Evolutionary conservation across 331 rosid species (phyloP).

Genomic region (Saraca asoca): DNA sequence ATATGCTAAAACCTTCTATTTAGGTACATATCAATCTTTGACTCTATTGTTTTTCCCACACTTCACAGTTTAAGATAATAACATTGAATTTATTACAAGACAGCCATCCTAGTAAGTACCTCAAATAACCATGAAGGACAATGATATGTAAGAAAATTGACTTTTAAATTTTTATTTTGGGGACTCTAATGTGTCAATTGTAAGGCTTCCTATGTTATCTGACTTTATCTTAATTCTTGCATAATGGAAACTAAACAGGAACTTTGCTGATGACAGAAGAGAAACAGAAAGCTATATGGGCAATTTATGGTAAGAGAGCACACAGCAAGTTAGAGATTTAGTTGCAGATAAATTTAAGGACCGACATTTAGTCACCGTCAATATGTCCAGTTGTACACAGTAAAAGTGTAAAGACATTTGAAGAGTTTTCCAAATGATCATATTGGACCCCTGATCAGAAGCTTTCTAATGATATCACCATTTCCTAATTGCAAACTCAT

Average conservation of each 20-base stretch:
- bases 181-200: no score
- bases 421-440: no score
- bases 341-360: background rate
- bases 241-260: slow-evolving; percentile 46
- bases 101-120: background rate
- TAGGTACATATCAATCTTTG: slow-evolving; percentile 44
- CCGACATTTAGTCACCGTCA: background rate
- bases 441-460: no score
- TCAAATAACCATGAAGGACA: background rate
- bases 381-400: background rate
- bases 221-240: background rate
- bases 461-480: no score
- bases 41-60: no score
- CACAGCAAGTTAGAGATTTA: background rate
- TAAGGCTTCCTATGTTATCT: background rate
- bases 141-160: background rate
- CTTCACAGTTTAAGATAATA: no score
- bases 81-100: background rate
- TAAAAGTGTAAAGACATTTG: no score
- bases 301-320: slow-evolving; percentile 67
- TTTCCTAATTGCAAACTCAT: no score
- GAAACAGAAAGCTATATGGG: slow-evolving; percentile 87
- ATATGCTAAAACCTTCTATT: slow-evolving; percentile 88
- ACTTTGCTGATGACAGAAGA: slow-evolving; percentile 85
- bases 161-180: no score